Evolutionary conservation across 192 early-diverging fungal species (phyloP), one percentile per base, ranked within the genome.

Genomic region (Haplosporangium gracile): DNA sequence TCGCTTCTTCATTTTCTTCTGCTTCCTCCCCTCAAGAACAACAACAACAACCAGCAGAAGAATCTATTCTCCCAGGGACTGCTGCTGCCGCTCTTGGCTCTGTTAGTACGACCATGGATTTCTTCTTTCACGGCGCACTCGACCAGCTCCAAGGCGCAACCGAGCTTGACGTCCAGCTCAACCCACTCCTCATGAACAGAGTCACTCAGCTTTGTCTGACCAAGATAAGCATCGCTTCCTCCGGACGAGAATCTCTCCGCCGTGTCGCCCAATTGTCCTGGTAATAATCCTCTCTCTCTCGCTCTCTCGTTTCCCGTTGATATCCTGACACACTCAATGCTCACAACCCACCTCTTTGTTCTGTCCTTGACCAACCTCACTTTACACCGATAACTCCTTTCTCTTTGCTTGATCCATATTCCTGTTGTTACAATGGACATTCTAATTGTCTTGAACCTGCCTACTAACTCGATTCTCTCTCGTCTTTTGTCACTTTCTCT

Each of bases 191-290:
- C 51, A 69, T 63, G 55, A 70, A 79, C 39, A 70, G 71, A 42
- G 72, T 79, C 32, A 70, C 55, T 22, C 70, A 73, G 57, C 70
- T 72, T 11, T 79, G 78, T 18, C 70, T 79, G 53, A 11, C 55
- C 71, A 79, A 79, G 78, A 72, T 79, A 51, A 70, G 57, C 18
- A 70, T 72, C 38, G 78, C 78, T 40, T 72, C 70, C 71, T 79
- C 78, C 38, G 78, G 78, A 7, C 78, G 78, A 22, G 70, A 79
- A 47, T 79, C 78, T 0, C 55, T 79, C 16, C 40, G 60, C 29
- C 70, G 78, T 26, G 51, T 72, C 18, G 78, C 78, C 22, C 70
- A 49, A 10, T 36, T 79, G 32, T 72, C 69, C 5, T 72, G 78
- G 78, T 79, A 79, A 79, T 60, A 60, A 9, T 60, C n/a, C 57